A percentile compares a stretch with the other conserved stretches of the same genome.
These are phyloP conservation scores for Fagopyrum homotropicum DNA, from an alignment of 148 eudicot species.

Conservation along the genomic window DNA sequence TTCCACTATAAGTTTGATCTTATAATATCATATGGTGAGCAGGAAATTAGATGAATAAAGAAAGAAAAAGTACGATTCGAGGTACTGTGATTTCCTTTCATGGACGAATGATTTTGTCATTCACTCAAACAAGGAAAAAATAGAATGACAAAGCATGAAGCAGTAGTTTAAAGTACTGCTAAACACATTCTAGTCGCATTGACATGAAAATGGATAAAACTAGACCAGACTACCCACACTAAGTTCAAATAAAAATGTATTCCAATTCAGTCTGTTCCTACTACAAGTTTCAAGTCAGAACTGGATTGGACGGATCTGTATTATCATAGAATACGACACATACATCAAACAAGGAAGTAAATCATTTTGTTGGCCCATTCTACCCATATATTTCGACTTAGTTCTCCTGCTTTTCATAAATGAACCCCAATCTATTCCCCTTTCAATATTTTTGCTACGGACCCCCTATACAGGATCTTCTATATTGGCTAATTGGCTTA, in stretches of 20 bases:
- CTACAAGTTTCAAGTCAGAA: neutral
- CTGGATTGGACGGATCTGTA: neutral
- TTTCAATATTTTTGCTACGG: neutral
- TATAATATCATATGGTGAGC: neutral
- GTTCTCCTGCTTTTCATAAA: neutral
- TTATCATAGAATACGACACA: neutral
- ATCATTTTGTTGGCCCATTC: neutral
- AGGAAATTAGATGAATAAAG: neutral
- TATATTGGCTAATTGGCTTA: too few relatives aligned
- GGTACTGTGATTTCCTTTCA: too few relatives aligned
- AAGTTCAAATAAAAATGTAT: neutral
- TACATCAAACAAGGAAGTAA: neutral
- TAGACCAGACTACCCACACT: neutral
- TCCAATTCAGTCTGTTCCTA: neutral
- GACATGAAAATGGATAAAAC: neutral
- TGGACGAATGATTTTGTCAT: too few relatives aligned
- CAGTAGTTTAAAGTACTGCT: neutral
- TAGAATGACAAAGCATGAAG: neutral
- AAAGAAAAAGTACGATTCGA: too few relatives aligned
- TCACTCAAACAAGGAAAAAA: neutral
- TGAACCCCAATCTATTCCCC: neutral
- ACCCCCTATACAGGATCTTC: too few relatives aligned
- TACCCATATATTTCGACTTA: neutral
- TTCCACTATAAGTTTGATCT: neutral
- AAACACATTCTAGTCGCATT: neutral